A percentile compares a stretch with the other conserved stretches of the same genome.
Evolutionary conservation across 2,329 filamentous ascomycete species (phyloP).

Genomic region (Ceratocystis destructans): DNA sequence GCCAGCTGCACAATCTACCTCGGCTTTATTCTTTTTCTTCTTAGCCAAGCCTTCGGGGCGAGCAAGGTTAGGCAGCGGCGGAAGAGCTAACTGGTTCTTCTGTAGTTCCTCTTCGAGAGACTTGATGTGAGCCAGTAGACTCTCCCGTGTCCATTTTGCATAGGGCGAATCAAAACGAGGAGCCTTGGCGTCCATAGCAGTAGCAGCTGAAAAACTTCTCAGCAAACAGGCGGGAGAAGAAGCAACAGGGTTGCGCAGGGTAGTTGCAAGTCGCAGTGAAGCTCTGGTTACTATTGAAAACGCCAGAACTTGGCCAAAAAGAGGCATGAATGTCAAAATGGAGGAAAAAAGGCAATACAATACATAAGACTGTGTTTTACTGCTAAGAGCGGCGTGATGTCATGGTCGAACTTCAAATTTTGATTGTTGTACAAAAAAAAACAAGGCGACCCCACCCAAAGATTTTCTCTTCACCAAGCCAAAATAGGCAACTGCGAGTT

Average conservation of each 20-base stretch:
- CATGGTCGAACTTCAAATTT: slow-evolving; percentile 6
- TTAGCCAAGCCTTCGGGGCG: slow-evolving; percentile 11
- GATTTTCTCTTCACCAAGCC: slow-evolving; percentile 1
- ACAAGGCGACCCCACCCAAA: neutral
- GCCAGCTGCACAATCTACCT: neutral
- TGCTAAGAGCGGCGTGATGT: neutral
- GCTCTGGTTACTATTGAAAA: neutral
- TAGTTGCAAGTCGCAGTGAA: neutral
- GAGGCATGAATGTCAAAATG: neutral
- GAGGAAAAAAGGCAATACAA: neutral
- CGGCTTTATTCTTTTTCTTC: slow-evolving; percentile 15
- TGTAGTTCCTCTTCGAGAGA: slow-evolving; percentile 54
- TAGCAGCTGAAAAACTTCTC: slow-evolving; percentile 11
- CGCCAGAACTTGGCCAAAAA: neutral
- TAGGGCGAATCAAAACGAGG: slow-evolving; percentile 33
- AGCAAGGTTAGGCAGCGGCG: slow-evolving; percentile 15
- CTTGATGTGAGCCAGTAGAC: slow-evolving; percentile 53
- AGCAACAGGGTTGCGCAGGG: neutral
- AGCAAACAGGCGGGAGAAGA: neutral
- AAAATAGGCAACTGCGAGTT: neutral
- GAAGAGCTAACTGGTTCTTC: slow-evolving; percentile 21
- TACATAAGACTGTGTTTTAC: neutral
- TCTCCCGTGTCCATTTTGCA: slow-evolving; percentile 52
- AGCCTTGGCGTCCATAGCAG: slow-evolving; percentile 11
- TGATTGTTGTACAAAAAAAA: slow-evolving; percentile 12